Conservation (phyloP, 768 basidiomycete species). For the Auriscalpium orientale region DNA sequence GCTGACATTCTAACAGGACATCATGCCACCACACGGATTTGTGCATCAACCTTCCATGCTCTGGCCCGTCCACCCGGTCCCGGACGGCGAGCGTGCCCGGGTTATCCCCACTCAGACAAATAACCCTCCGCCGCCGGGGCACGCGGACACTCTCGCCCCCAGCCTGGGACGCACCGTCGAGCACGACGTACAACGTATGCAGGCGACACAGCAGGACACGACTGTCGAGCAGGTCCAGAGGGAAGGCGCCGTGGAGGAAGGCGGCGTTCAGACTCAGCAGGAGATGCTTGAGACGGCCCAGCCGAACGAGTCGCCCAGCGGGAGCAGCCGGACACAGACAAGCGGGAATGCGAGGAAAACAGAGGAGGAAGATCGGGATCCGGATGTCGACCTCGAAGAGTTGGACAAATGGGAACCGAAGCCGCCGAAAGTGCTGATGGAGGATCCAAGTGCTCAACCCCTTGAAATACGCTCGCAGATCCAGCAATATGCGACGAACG, state of each 20-base stretch:
- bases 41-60: slow-evolving; percentile 49
- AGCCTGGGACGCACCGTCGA: slow-evolving; percentile 18
- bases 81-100: slow-evolving; percentile 22
- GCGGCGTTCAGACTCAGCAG: neutral
- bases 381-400: slow-evolving; percentile 4
- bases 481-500: slow-evolving; percentile 71
- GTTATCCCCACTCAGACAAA: slow-evolving; percentile 30
- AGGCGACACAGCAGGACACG: slow-evolving; percentile 14
- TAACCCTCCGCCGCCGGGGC: slow-evolving; percentile 41
- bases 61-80: slow-evolving; percentile 45
- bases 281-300: neutral
- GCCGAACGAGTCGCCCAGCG: neutral
- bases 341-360: neutral
- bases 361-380: neutral
- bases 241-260: neutral
- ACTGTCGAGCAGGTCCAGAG: neutral
- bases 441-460: slow-evolving; percentile 34
- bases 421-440: slow-evolving; percentile 51
- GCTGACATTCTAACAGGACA: slow-evolving; percentile 38
- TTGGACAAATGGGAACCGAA: slow-evolving; percentile 41
- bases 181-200: slow-evolving; percentile 13
- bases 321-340: neutral
- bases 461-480: slow-evolving; percentile 56
- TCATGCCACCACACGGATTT: slow-evolving; percentile 57
- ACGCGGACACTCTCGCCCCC: slow-evolving; percentile 41